phyloP scores from a whole-genome alignment of 2,329 filamentous ascomycete species.

The Aspergillus amoenus region DNA sequence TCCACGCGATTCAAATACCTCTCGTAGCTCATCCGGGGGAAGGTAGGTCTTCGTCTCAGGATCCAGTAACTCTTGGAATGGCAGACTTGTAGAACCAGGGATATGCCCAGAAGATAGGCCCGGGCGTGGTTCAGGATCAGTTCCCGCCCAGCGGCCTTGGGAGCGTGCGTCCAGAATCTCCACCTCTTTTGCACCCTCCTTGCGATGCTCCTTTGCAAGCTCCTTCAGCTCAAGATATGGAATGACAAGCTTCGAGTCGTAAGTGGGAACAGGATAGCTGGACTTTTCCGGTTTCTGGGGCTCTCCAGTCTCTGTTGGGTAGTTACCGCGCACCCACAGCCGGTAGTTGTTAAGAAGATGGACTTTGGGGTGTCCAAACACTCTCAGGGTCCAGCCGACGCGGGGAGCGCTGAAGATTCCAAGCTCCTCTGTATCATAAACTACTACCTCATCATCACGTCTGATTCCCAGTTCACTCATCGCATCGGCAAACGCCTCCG shows the following conservation, averaged over 20 bases:
- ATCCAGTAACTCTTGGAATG: slow-evolving; percentile 77
- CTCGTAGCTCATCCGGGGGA: slow-evolving; percentile 67
- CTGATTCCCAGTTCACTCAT: slow-evolving; percentile 88
- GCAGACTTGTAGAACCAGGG: slow-evolving; percentile 80
- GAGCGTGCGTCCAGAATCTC: slow-evolving; percentile 89
- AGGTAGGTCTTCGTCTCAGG: slow-evolving; percentile 78
- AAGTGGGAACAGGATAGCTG: slow-evolving; percentile 55
- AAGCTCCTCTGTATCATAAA: slow-evolving; percentile 88
- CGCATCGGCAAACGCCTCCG: slow-evolving; percentile 77
- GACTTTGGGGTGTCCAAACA: slow-evolving; percentile 86
- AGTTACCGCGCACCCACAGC: slow-evolving; percentile 82
- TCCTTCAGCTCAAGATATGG: slow-evolving; percentile 81
- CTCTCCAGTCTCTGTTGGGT: slow-evolving; percentile 74
- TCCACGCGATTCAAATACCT: slow-evolving; percentile 76
- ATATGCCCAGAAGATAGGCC: slow-evolving; percentile 89
- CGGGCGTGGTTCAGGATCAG: slow-evolving; percentile 79
- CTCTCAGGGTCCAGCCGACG: slow-evolving; percentile 87
- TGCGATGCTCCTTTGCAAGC: slow-evolving; percentile 71
- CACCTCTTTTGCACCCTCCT: slow-evolving; percentile 77
- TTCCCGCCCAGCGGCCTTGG: slow-evolving; percentile 75
- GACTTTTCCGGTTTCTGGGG: slow-evolving; percentile 39
- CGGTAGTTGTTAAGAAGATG: slow-evolving; percentile 95
- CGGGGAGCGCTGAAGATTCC: slow-evolving; percentile 93
- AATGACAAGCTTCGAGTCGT: slow-evolving; percentile 65
- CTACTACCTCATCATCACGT: slow-evolving; percentile 83